A percentile compares a stretch with the other conserved stretches of the same genome.
phyloP scores from a whole-genome alignment of 805 yeast genomes.

The Lachancea nothofagi region DNA sequence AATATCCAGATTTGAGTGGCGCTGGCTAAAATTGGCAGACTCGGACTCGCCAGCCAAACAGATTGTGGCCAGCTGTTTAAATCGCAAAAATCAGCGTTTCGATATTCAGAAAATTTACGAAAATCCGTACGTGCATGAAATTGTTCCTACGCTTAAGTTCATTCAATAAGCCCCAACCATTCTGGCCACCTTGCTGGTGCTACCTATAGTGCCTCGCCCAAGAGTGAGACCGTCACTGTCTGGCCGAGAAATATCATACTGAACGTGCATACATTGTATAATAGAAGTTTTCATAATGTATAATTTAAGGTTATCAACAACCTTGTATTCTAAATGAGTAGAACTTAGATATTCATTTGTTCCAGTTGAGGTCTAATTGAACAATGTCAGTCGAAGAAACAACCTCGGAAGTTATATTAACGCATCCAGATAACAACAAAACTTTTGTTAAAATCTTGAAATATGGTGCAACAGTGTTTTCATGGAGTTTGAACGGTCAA shows the following conservation, averaged over 20 bases:
- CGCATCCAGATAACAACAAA: slow-evolving; percentile 45
- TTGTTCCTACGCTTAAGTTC: slow-evolving; percentile 8
- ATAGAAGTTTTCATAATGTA: no score
- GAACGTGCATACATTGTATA: no score
- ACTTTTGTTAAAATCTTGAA: slow-evolving; percentile 66
- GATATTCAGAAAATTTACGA: slow-evolving; percentile 21
- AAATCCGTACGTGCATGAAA: slow-evolving; percentile 18
- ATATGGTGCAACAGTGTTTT: slow-evolving; percentile 82
- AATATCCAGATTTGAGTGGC: slow-evolving; percentile 90
- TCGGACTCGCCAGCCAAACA: slow-evolving; percentile 23
- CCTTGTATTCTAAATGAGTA: no score
- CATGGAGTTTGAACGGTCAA: slow-evolving; percentile 67
- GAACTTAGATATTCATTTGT: no score
- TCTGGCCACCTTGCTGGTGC: no score
- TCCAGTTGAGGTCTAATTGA: no score
- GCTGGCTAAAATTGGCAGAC: slow-evolving; percentile 55
- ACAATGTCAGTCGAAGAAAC: slow-evolving; percentile 63
- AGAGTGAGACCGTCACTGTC: no score
- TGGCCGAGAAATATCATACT: neutral
- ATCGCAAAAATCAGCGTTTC: slow-evolving; percentile 31
- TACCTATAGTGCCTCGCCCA: no score
- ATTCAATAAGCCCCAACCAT: neutral
- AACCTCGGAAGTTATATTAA: slow-evolving; percentile 54
- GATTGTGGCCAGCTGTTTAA: slow-evolving; percentile 27
- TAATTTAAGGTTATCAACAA: no score